Conservation (phyloP, 1,139 yeast genomes). For the Scheffersomyces segobiensis region DNA sequence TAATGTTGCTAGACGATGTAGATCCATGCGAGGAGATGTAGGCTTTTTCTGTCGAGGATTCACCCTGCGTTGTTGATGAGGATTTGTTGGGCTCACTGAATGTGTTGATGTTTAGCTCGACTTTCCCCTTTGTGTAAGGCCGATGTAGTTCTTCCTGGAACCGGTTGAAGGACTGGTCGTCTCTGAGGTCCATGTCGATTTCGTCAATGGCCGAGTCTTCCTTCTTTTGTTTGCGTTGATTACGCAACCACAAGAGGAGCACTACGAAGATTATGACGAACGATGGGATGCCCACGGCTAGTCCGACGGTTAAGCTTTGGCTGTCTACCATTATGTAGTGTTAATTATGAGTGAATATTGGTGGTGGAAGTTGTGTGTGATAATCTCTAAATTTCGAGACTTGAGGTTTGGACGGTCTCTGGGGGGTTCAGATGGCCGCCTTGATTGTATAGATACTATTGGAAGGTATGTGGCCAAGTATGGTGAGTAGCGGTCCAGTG, state of each 20-base stretch:
- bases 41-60: constrained; percentile 9
- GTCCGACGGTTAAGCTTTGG: constrained; percentile 36
- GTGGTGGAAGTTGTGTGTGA: not conserved
- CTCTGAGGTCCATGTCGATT: constrained; percentile 39
- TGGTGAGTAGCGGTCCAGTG: not conserved
- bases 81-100: constrained; percentile 11
- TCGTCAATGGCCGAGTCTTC: constrained; percentile 34
- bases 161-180: constrained; percentile 37
- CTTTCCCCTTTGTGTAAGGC: constrained; percentile 13
- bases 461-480: not conserved
- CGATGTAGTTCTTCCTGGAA: constrained; percentile 41
- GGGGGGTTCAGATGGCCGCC: not conserved
- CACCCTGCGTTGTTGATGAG: constrained; percentile 9
- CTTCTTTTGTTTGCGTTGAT: constrained; percentile 30
- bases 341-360: not conserved
- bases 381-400: not conserved
- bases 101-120: not conserved
- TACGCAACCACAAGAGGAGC: constrained; percentile 27
- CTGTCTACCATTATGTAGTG: constrained; percentile 4
- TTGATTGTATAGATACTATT: not conserved
- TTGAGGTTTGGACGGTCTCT: not conserved
- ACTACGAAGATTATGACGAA: constrained; percentile 24
- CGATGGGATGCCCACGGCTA: constrained; percentile 46
- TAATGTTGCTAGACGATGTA: constrained; percentile 11
- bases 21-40: constrained; percentile 10